A percentile compares a stretch with the other conserved stretches of the same genome.
These are phyloP conservation scores for Zasmidium cellare DNA, from an alignment of 2,329 filamentous ascomycete genomes.

Conservation along the genomic window DNA sequence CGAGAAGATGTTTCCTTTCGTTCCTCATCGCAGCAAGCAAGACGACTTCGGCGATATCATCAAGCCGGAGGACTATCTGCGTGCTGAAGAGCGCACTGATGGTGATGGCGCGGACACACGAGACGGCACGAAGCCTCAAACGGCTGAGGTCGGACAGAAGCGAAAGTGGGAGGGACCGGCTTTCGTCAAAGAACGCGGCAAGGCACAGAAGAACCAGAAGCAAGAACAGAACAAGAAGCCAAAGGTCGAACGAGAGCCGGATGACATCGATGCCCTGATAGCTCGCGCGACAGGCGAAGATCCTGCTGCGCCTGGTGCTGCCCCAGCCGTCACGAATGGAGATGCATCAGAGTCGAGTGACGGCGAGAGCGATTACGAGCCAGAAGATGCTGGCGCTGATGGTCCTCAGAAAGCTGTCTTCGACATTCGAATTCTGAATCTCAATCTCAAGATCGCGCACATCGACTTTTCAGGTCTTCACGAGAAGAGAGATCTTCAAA, in stretches of 20 bases:
- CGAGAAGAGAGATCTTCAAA: constrained; percentile 89
- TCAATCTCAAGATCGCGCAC: constrained; percentile 77
- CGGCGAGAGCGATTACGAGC: constrained; percentile 53
- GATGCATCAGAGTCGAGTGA: constrained; percentile 26
- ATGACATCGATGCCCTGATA: constrained; percentile 38
- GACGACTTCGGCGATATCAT: constrained; percentile 96
- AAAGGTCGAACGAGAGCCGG: constrained; percentile 28
- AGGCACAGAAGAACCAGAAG: constrained; percentile 63
- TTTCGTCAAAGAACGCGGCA: constrained; percentile 16
- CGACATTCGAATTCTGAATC: constrained; percentile 61
- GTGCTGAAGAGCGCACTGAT: constrained; percentile 86
- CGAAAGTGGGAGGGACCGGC: constrained; percentile 81
- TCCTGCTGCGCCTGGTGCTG: constrained; percentile 4
- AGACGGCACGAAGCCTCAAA: constrained; percentile 50
- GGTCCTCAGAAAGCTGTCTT: constrained; percentile 77
- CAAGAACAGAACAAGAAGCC: constrained; percentile 34
- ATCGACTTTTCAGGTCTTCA: constrained; percentile 92
- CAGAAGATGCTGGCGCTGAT: constrained; percentile 49
- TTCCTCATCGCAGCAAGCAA: constrained; percentile 72
- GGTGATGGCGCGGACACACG: constrained; percentile 65
- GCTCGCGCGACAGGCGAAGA: constrained; percentile 30
- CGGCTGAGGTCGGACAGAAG: constrained; percentile 74
- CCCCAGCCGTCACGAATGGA: constrained; percentile 10
- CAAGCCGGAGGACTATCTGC: constrained; percentile 86
- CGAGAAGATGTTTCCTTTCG: constrained; percentile 88